Conservation (phyloP, 2,329 filamentous ascomycete genomes). For the Sclerotinia minor region DNA sequence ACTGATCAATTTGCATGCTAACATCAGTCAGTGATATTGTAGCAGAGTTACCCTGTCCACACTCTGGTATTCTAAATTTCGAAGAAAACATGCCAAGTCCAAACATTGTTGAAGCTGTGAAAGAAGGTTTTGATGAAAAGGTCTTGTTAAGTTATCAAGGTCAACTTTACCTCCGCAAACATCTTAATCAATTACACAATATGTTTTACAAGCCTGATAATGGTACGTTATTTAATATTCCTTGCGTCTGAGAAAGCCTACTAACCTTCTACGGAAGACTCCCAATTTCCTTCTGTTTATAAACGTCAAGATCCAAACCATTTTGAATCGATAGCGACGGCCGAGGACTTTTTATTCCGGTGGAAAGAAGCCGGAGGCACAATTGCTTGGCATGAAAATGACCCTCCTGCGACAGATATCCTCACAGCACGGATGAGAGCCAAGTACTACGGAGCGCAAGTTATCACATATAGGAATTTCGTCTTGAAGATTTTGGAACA, state of each 20-base stretch:
- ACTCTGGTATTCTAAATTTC: conserved; percentile 61
- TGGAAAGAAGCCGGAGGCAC: conserved; percentile 17
- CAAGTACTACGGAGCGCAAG: conserved; percentile 91
- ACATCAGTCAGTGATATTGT: conserved; percentile 70
- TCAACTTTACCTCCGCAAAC: conserved; percentile 64
- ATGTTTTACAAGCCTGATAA: conserved; percentile 41
- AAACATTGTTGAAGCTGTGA: conserved; percentile 50
- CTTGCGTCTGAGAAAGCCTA: conserved; percentile 52
- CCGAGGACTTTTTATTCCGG: conserved; percentile 40
- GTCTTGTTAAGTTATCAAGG: conserved; percentile 62
- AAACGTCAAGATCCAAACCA: conserved; percentile 37
- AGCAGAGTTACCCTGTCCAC: conserved; percentile 72
- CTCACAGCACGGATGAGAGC: conserved; percentile 80
- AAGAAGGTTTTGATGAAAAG: conserved; percentile 48
- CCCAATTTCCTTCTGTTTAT: conserved; percentile 31
- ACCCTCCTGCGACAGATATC: conserved; percentile 73
- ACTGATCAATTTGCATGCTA: conserved; percentile 21
- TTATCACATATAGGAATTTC: conserved; percentile 85
- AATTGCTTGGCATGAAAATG: conserved; percentile 55
- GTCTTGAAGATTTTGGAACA: conserved; percentile 54
- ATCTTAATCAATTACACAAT: conserved; percentile 62
- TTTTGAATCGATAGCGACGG: conserved; percentile 50
- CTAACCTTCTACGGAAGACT: conserved; percentile 34
- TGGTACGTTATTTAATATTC: conserved; percentile 29
- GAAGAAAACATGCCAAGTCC: conserved; percentile 68